Evolutionary conservation across 2,329 filamentous ascomycete species (phyloP).

Genomic region (Tolypocladium endophyticum): DNA sequence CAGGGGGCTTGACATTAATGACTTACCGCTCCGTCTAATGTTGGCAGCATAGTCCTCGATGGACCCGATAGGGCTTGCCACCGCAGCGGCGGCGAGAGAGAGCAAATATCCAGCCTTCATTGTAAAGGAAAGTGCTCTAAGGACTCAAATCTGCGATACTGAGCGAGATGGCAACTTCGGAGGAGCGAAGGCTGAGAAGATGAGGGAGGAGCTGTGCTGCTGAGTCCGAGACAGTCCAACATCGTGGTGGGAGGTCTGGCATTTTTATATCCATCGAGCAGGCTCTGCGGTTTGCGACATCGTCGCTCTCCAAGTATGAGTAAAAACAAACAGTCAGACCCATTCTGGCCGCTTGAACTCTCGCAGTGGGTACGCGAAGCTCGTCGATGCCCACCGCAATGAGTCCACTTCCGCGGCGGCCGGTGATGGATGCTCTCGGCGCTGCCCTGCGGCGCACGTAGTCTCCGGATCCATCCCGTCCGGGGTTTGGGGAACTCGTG

Average conservation of each 20-base stretch:
- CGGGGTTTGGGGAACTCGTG: neutral
- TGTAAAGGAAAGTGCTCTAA: neutral
- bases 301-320: neutral
- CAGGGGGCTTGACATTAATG: neutral
- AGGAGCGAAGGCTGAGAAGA: neutral
- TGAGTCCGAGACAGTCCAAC: neutral
- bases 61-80: neutral
- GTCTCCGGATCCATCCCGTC: neutral
- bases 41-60: slow-evolving; percentile 13
- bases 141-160: neutral
- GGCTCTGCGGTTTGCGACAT: too few species aligned
- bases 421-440: neutral
- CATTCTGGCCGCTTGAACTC: neutral
- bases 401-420: neutral
- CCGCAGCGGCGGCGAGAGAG: neutral
- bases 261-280: neutral
- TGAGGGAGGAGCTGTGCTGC: neutral
- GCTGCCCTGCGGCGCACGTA: neutral
- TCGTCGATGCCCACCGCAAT: neutral
- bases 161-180: neutral
- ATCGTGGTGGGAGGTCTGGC: neutral
- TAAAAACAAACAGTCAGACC: neutral
- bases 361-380: neutral
- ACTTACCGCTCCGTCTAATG: slow-evolving; percentile 24
- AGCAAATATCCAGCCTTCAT: neutral